Conservation (phyloP, 75 land plant species). For the Sequoiadendron giganteum region DNA sequence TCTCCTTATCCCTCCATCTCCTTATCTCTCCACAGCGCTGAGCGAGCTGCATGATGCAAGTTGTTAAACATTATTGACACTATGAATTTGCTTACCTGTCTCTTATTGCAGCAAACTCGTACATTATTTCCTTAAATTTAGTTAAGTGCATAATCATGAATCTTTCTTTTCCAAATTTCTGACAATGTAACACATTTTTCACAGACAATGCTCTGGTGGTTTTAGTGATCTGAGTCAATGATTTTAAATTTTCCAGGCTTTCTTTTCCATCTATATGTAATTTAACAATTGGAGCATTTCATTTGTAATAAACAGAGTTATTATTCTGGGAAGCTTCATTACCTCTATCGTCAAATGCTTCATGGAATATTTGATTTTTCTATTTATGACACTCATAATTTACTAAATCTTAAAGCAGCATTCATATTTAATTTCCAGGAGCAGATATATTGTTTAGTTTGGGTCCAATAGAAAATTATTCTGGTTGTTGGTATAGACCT, state of each 20-base stretch:
- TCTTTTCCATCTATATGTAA: neutral
- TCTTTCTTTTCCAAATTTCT: neutral
- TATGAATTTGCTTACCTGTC: neutral
- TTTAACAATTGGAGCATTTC: neutral
- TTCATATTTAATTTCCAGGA: neutral
- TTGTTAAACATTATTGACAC: neutral
- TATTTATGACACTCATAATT: neutral
- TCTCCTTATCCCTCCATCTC: too few species aligned
- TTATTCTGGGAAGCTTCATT: neutral
- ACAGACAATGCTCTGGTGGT: neutral
- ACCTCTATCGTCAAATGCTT: neutral
- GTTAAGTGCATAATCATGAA: neutral
- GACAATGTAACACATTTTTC: neutral
- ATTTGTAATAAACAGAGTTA: neutral
- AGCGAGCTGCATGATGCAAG: too few species aligned
- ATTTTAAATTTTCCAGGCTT: neutral
- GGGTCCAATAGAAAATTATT: neutral
- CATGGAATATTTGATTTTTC: neutral
- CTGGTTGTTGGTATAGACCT: neutral
- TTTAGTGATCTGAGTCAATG: neutral
- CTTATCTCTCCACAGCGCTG: too few species aligned
- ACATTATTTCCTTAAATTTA: neutral
- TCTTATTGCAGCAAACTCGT: neutral
- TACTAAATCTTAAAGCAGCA: too few species aligned
- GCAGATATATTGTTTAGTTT: neutral